These are phyloP conservation scores for Drosera spatulata DNA, from an alignment of 179 eudicot genomes.

Conservation along the genomic window DNA sequence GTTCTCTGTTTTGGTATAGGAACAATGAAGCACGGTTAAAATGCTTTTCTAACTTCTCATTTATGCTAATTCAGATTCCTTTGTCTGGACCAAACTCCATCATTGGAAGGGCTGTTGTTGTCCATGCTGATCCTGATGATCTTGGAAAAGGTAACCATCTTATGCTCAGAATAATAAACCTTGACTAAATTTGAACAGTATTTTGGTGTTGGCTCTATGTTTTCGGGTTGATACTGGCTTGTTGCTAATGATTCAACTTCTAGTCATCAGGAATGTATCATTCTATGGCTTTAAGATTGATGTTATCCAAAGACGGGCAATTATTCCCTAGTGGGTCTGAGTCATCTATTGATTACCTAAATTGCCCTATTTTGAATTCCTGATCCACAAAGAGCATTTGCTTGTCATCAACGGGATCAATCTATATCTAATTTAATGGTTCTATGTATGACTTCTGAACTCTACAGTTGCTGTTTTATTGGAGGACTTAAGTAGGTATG, in stretches of 20 bases:
- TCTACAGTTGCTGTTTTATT: no score
- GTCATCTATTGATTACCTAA: no score
- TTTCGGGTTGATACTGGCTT: neutral
- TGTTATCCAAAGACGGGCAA: no score
- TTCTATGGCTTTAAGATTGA: no score
- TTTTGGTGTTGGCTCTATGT: neutral
- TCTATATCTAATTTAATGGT: no score
- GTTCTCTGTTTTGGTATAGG: neutral
- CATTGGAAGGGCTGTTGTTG: conserved; percentile 91
- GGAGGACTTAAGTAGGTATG: no score
- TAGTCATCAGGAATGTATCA: no score
- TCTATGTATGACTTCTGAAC: no score
- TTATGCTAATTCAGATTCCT: conserved; percentile 27
- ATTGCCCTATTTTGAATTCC: no score
- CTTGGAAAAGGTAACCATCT: conserved; percentile 62
- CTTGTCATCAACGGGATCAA: no score
- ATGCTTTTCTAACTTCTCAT: conserved; percentile 54
- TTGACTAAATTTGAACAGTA: neutral
- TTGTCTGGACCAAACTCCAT: conserved; percentile 51
- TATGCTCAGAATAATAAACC: neutral
- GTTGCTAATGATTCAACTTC: neutral
- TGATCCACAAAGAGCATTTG: no score
- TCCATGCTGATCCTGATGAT: conserved; percentile 92
- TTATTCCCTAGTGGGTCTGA: no score
- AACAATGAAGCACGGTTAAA: conserved; percentile 6